These are phyloP conservation scores for Corynespora cassiicola DNA, from an alignment of 2,329 filamentous ascomycete species.

Conservation along the genomic window DNA sequence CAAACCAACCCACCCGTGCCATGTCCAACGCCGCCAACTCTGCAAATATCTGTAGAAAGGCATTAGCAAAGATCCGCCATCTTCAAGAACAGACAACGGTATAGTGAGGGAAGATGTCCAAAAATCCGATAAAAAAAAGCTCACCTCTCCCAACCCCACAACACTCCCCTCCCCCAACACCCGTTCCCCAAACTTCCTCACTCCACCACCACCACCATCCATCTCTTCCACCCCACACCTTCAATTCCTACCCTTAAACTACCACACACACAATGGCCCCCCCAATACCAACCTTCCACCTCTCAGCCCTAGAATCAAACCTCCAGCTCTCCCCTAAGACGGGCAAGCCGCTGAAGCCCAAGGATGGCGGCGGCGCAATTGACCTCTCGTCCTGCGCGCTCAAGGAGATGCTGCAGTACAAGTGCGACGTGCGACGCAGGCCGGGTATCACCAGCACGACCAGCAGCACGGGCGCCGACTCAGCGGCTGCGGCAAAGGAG, in stretches of 20 bases:
- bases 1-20: no score
- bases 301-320: slow-evolving; percentile 57
- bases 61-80: not conserved
- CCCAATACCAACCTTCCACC: slow-evolving; percentile 59
- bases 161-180: slow-evolving; percentile 52
- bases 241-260: slow-evolving; percentile 3
- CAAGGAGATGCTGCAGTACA: slow-evolving; percentile 67
- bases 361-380: no score
- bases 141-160: slow-evolving; percentile 37
- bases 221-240: slow-evolving; percentile 11
- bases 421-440: slow-evolving; percentile 64
- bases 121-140: no score
- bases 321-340: slow-evolving; percentile 60
- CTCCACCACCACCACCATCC: slow-evolving; percentile 31
- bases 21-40: slow-evolving; percentile 43
- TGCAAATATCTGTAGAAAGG: slow-evolving; percentile 48
- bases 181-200: slow-evolving; percentile 58
- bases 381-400: slow-evolving; percentile 62
- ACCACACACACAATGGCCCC: slow-evolving; percentile 58
- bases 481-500: no score
- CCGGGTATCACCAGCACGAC: no score
- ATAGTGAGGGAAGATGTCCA: no score
- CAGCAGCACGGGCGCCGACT: no score
- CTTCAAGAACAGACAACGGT: not conserved
- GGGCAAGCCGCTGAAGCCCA: slow-evolving; percentile 60